Conservation (phyloP, 305 asterid species). For the Coffea humblotiana region DNA sequence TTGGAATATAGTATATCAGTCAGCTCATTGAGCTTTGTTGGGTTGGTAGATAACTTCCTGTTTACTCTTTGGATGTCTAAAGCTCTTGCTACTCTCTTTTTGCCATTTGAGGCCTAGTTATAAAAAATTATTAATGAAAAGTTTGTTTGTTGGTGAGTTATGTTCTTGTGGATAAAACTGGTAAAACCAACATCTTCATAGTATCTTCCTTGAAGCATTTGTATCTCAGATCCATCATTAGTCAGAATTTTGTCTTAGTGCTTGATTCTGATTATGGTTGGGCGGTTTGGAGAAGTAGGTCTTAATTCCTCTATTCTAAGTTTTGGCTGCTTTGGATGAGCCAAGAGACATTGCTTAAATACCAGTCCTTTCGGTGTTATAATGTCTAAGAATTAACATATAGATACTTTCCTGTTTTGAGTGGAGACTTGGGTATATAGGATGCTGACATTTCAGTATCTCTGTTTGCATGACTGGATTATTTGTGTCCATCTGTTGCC, state of each 20-base stretch:
- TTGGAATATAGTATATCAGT: background rate
- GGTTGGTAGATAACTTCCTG: background rate
- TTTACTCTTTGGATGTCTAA: background rate
- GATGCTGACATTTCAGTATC: background rate
- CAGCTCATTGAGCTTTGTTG: background rate
- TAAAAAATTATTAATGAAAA: no score
- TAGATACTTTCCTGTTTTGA: background rate
- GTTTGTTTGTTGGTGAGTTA: background rate
- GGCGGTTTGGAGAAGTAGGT: background rate
- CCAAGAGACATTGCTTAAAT: background rate
- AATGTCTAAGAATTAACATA: no score
- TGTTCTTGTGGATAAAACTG: background rate
- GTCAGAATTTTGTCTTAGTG: background rate
- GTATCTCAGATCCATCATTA: background rate
- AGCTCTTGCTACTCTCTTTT: no score
- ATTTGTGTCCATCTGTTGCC: background rate
- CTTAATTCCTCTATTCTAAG: background rate
- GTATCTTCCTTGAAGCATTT: background rate
- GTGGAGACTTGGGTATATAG: background rate
- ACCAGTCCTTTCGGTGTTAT: background rate
- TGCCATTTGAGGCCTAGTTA: background rate
- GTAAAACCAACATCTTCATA: background rate
- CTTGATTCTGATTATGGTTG: background rate
- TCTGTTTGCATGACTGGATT: background rate
- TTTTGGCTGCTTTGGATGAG: conserved; percentile 1